A percentile compares a stretch with the other conserved stretches of the same genome.
Conservation (phyloP, 2,329 filamentous ascomycete genomes). For the Ciborinia camelliae region DNA sequence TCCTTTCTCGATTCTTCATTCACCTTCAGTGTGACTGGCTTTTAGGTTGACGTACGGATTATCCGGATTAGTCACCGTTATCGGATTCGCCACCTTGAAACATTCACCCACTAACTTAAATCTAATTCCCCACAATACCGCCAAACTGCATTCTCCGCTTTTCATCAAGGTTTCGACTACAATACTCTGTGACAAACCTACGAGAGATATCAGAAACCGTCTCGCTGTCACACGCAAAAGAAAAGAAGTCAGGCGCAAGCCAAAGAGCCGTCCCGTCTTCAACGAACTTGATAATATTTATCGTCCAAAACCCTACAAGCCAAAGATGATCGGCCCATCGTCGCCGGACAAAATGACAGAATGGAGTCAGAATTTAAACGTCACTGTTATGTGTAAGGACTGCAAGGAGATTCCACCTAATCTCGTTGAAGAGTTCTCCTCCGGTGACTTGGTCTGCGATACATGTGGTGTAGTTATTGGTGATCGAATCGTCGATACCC, state of each 20-base stretch:
- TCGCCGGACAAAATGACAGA: conserved; percentile 27
- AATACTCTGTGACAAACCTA: conserved; percentile 41
- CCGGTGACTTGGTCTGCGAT: conserved; percentile 87
- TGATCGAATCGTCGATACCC: conserved; percentile 88
- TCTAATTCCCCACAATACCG: conserved; percentile 40
- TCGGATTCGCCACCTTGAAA: conserved; percentile 20
- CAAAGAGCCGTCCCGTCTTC: conserved; percentile 42
- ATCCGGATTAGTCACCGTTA: conserved; percentile 6
- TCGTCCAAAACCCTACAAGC: conserved; percentile 41
- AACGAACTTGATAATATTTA: conserved; percentile 46
- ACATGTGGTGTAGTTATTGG: conserved; percentile 89
- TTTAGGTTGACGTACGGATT: background rate
- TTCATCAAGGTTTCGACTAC: conserved; percentile 56
- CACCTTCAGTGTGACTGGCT: background rate
- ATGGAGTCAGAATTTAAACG: conserved; percentile 71
- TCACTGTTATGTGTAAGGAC: conserved; percentile 81
- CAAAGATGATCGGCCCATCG: conserved; percentile 47
- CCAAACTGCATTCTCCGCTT: conserved; percentile 69
- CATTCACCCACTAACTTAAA: conserved; percentile 18
- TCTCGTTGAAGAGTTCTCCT: conserved; percentile 87
- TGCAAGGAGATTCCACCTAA: conserved; percentile 92
- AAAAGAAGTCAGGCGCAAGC: conserved; percentile 39
- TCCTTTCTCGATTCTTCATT: background rate
- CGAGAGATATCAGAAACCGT: conserved; percentile 34
- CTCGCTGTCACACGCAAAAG: conserved; percentile 36